phyloP scores from a whole-genome alignment of 78 protist species.

The Planoprotostelium fungivorum region DNA sequence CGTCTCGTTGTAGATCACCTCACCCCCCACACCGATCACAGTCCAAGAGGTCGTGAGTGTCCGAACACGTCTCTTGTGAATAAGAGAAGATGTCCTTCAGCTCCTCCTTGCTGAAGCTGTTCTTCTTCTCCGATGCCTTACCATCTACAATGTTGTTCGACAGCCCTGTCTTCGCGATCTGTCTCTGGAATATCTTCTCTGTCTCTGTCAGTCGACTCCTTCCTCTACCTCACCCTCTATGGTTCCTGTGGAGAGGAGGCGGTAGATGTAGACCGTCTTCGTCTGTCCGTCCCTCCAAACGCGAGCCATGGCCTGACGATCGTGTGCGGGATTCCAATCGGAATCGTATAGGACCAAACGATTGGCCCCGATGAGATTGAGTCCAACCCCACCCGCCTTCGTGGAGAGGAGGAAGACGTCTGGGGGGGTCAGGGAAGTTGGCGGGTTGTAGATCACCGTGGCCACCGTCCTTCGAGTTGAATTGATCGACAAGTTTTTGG shows the following conservation, averaged over 20 bases:
- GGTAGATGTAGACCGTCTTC: conserved; percentile 68
- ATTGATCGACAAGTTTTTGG: conserved; percentile 62
- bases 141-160: conserved; percentile 39
- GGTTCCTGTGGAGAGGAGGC: conserved; percentile 63
- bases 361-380: conserved; percentile 95
- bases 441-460: too few relatives aligned
- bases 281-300: conserved; percentile 95
- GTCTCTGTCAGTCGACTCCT: neutral
- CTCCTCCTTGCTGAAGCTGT: conserved; percentile 37
- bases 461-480: conserved; percentile 49
- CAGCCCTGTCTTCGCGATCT: conserved; percentile 67
- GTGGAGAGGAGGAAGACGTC: conserved; percentile 68
- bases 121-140: conserved; percentile 11
- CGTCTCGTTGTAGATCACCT: neutral
- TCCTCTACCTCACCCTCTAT: too few relatives aligned
- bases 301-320: conserved; percentile 90
- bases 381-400: conserved; percentile 93
- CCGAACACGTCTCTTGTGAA: conserved; percentile 24
- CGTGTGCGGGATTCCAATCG: conserved; percentile 95
- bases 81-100: conserved; percentile 43
- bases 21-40: conserved; percentile 16
- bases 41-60: conserved; percentile 53
- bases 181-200: conserved; percentile 85
- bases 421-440: conserved; percentile 43
- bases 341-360: conserved; percentile 90